Evolutionary conservation across 1,139 yeast species (phyloP), one percentile per base, ranked within the genome.

Genomic region (Debaryomyces subglobosus): DNA sequence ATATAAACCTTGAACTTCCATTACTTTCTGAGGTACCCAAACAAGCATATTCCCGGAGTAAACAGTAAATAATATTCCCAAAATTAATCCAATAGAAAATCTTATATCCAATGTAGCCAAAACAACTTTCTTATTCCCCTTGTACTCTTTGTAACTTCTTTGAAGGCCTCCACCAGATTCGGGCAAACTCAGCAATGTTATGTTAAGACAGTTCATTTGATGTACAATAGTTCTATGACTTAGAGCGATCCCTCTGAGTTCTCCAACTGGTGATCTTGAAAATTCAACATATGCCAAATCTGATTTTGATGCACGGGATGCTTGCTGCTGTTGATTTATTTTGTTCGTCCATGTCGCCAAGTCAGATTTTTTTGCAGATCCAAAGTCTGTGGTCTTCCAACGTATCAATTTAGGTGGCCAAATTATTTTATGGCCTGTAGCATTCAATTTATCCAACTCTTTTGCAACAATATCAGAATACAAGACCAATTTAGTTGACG

Each of bases 201-300:
- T 78, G 12, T 87, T 79, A 33, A 95, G 64, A 46, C 90, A 81
- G 50, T 82, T 79, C 94, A 94, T 89, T 63, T 94, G 99, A 58
- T 90, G 95, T 59, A 88, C 77, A 15, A 95, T 81, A 0, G 97
- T 91, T 51, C 90, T 76, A 61, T 94, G 98, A 29, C 95, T 87
- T 63, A 95, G 79, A 1, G 96, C 97, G 36, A 95, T 96, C 5
- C 99, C 99, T 47, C 97, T 78, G 32, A 91, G 69, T 57, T 92
- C 96, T 1, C 98, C 98, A 16, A 89, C 82, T 0, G 98, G 96
- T 2, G 96, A 87, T 56, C 95, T 79, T 0, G 96, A 84, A 63
- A 88, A 95, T 67, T 95, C 99, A 23, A 95, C 92, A 61, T 95
- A 95, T 0, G 98, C 97, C 52, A 94, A 71, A 61, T 89, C 96